These are phyloP conservation scores for Kazachstania sp. DNA, from an alignment of 1,139 yeast genomes.

Conservation along the genomic window DNA sequence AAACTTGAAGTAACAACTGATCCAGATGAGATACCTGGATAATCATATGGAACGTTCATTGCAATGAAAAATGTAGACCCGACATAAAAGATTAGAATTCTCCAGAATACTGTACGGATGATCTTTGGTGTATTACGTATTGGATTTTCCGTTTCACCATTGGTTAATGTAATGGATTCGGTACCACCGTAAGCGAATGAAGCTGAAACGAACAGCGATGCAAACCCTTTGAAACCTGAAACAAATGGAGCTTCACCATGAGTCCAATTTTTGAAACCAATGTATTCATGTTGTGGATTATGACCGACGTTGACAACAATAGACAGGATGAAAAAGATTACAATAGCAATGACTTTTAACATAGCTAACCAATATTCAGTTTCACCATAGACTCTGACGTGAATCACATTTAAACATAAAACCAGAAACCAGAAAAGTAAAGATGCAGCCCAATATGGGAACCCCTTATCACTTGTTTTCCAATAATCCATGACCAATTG, in stretches of 20 bases:
- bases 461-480: slow-evolving; percentile 36
- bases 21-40: slow-evolving; percentile 35
- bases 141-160: slow-evolving; percentile 60
- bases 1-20: slow-evolving; percentile 53
- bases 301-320: slow-evolving; percentile 43
- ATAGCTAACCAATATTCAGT: slow-evolving; percentile 61
- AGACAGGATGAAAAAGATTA: slow-evolving; percentile 45
- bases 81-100: slow-evolving; percentile 40
- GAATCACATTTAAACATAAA: slow-evolving; percentile 44
- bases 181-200: slow-evolving; percentile 64
- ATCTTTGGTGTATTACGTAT: slow-evolving; percentile 48
- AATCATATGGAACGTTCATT: slow-evolving; percentile 40
- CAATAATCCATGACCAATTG: slow-evolving; percentile 54
- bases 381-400: slow-evolving; percentile 54
- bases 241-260: slow-evolving; percentile 40
- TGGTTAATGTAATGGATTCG: slow-evolving; percentile 55
- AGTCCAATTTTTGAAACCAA: slow-evolving; percentile 46
- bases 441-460: slow-evolving; percentile 51
- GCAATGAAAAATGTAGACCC: slow-evolving; percentile 41
- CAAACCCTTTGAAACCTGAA: slow-evolving; percentile 35
- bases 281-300: slow-evolving; percentile 35
- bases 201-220: slow-evolving; percentile 46
- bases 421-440: slow-evolving; percentile 52
- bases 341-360: slow-evolving; percentile 46
- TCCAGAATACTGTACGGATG: slow-evolving; percentile 50